Conservation (phyloP, 2,329 filamentous ascomycete genomes). For the Alternaria sp. region DNA sequence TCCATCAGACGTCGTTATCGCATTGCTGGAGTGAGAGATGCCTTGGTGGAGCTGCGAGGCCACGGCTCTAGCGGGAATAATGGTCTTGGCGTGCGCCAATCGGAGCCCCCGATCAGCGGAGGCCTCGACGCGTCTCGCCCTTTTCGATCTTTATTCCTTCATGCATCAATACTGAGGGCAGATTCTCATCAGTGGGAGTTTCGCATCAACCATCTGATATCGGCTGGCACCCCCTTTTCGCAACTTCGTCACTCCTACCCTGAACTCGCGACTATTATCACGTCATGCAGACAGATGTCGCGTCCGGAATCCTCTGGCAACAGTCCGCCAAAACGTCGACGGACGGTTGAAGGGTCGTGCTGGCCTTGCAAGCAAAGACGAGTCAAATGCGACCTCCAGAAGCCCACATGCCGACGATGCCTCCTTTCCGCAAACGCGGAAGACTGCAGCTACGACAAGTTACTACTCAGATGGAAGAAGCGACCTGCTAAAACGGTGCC, state of each 20-base stretch:
- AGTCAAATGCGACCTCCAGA: constrained; percentile 12
- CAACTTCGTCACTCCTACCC: background rate
- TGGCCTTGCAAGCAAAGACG: constrained; percentile 16
- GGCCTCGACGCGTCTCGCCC: background rate
- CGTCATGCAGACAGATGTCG: constrained; percentile 18
- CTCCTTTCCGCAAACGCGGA: constrained; percentile 1
- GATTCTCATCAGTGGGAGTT: background rate
- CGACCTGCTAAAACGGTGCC: constrained; percentile 13
- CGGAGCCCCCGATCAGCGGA: background rate
- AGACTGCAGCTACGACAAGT: constrained; percentile 13
- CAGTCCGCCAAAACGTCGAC: constrained; percentile 12
- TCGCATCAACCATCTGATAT: background rate
- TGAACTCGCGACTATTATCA: background rate
- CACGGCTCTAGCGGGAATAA: background rate
- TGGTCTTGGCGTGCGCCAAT: constrained; percentile 4
- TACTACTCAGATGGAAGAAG: constrained; percentile 14
- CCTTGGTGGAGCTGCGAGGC: background rate
- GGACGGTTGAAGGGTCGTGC: constrained; percentile 16
- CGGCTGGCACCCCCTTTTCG: background rate
- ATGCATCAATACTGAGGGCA: constrained; percentile 5
- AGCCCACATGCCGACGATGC: constrained; percentile 11
- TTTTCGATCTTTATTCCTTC: background rate
- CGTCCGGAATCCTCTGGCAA: constrained; percentile 13
- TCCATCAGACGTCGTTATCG: background rate
- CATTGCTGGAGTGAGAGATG: background rate